Evolutionary conservation across 768 basidiomycete genomes (phyloP).

Genomic region (Suillus americanus): DNA sequence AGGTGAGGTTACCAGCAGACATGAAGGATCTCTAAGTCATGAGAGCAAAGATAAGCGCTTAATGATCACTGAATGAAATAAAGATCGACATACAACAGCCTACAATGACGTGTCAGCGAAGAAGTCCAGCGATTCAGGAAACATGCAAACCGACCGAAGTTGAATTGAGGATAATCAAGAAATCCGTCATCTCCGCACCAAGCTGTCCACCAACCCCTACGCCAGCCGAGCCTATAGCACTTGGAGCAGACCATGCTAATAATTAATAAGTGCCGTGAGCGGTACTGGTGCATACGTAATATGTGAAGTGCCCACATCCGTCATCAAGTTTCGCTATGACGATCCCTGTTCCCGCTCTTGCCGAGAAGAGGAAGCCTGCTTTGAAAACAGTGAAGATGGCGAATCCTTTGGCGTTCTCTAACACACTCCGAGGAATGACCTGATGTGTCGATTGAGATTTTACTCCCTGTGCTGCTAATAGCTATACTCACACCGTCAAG

Average conservation of each 20-base stretch:
- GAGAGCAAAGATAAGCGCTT: conserved; percentile 10
- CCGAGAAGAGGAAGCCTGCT: conserved; percentile 64
- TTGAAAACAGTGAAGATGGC: conserved; percentile 92
- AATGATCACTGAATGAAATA: neutral
- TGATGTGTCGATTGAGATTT: conserved; percentile 17
- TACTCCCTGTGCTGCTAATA: neutral
- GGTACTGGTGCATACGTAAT: neutral
- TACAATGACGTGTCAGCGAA: conserved; percentile 24
- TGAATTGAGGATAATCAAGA: conserved; percentile 86
- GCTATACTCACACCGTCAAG: conserved; percentile 65
- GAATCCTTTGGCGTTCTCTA: conserved; percentile 69
- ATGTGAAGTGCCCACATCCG: conserved; percentile 59
- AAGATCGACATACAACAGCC: conserved; percentile 56
- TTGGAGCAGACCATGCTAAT: conserved; percentile 89
- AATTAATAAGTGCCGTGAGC: neutral
- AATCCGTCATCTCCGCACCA: conserved; percentile 89
- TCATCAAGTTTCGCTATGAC: conserved; percentile 84
- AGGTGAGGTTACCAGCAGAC: conserved; percentile 86
- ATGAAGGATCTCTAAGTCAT: conserved; percentile 75
- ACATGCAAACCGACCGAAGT: conserved; percentile 46
- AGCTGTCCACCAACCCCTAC: conserved; percentile 83
- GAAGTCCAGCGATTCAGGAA: conserved; percentile 5
- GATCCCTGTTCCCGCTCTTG: conserved; percentile 80
- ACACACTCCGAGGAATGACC: conserved; percentile 56
- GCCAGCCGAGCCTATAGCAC: conserved; percentile 92